phyloP scores from a whole-genome alignment of 2,329 filamentous ascomycete species.

The Myriosclerotinia duriaeana region DNA sequence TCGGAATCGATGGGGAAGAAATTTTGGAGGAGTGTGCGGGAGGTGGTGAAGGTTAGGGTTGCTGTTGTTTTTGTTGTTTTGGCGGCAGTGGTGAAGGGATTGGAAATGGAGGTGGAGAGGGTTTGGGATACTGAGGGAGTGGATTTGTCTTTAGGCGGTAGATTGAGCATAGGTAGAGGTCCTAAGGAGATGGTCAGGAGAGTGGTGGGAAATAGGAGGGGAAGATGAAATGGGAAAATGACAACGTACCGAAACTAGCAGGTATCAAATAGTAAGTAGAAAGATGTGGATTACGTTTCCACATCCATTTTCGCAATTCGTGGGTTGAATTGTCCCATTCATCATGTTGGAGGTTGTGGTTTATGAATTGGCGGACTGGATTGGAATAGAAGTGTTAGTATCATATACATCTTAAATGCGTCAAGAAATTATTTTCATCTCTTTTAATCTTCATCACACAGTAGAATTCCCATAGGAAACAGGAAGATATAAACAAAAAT shows the following conservation, averaged over 20 bases:
- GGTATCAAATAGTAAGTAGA: constrained; percentile 47
- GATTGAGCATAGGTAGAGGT: too few species aligned
- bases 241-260: not conserved
- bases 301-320: constrained; percentile 47
- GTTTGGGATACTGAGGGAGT: not conserved
- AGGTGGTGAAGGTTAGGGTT: constrained; percentile 41
- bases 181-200: not conserved
- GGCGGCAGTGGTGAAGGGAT: constrained; percentile 4
- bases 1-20: constrained; percentile 38
- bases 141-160: too few species aligned
- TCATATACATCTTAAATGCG: not conserved
- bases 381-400: constrained; percentile 31
- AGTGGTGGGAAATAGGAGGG: not conserved
- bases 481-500: too few species aligned
- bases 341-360: constrained; percentile 52
- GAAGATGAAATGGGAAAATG: constrained; percentile 22
- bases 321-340: constrained; percentile 53
- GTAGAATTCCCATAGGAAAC: not conserved
- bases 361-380: constrained; percentile 40
- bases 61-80: constrained; percentile 32
- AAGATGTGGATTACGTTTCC: constrained; percentile 45
- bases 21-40: constrained; percentile 43
- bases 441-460: not conserved
- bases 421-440: not conserved
- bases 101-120: constrained; percentile 30